Conservation (phyloP, 2,329 filamentous ascomycete species). For the Fusarium sp. region DNA sequence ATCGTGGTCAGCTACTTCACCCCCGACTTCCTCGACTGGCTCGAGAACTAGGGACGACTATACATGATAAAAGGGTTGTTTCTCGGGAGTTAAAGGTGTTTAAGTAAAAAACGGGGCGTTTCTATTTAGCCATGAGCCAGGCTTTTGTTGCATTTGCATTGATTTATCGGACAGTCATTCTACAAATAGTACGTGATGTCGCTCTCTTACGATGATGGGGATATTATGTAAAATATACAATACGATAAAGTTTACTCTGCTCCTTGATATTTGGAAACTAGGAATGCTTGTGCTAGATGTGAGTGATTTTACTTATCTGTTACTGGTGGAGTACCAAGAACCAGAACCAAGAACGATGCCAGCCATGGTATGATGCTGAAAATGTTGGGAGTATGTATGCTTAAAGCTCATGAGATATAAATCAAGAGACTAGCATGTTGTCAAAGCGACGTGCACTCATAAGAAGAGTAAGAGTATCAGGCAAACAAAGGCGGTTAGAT, state of each 20-base stretch:
- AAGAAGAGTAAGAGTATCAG: not conserved
- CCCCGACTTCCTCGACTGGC: constrained; percentile 79
- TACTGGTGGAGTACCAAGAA: not conserved
- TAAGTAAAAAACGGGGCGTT: constrained; percentile 18
- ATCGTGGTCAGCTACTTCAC: constrained; percentile 97
- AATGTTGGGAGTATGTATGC: not conserved
- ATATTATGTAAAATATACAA: not conserved
- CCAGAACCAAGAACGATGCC: not conserved
- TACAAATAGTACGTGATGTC: not conserved
- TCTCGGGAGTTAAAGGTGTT: constrained; percentile 16
- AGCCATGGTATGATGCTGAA: not conserved
- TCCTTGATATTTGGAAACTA: not conserved
- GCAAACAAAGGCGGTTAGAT: not conserved
- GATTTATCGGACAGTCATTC: constrained; percentile 1
- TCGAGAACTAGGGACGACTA: constrained; percentile 59
- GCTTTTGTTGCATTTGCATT: constrained; percentile 5
- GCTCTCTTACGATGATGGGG: not conserved
- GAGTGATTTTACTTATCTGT: not conserved
- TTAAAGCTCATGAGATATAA: not conserved
- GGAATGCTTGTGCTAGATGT: not conserved
- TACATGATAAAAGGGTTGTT: constrained; percentile 12
- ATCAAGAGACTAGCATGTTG: not conserved
- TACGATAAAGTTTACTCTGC: not conserved
- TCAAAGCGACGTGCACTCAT: not conserved
- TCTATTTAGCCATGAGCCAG: constrained; percentile 18